Conservation (phyloP, 495 filamentous ascomycete species). For the Xylaria nigripes region DNA sequence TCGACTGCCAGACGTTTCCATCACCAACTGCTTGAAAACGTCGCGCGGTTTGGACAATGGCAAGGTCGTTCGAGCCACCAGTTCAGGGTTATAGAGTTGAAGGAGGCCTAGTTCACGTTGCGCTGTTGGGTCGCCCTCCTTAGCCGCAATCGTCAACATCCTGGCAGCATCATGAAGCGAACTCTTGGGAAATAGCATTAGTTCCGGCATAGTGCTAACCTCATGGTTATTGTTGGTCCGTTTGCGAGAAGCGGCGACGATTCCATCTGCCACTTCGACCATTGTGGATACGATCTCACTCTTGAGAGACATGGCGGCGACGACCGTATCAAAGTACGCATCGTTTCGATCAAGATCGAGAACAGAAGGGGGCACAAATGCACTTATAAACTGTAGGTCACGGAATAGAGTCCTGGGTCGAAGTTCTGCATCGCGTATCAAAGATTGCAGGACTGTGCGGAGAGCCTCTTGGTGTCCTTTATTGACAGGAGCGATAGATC, state of each 20-base stretch:
- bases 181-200: constrained; percentile 38
- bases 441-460: constrained; percentile 64
- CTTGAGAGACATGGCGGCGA: constrained; percentile 82
- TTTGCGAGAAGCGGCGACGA: constrained; percentile 51
- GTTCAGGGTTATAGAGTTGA: constrained; percentile 86
- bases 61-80: constrained; percentile 74
- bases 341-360: constrained; percentile 83
- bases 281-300: constrained; percentile 82
- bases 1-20: constrained; percentile 56
- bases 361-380: constrained; percentile 73
- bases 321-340: constrained; percentile 88
- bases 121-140: constrained; percentile 86
- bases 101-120: constrained; percentile 91
- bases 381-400: constrained; percentile 89
- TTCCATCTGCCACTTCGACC: constrained; percentile 78
- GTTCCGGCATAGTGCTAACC: constrained; percentile 12
- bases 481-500: constrained; percentile 42
- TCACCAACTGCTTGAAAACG: constrained; percentile 84
- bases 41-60: constrained; percentile 80
- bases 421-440: constrained; percentile 68
- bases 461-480: constrained; percentile 65
- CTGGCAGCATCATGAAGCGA: constrained; percentile 76
- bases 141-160: constrained; percentile 92
- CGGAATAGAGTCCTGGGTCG: constrained; percentile 89
- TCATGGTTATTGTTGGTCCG: constrained; percentile 29